A percentile compares a stretch with the other conserved stretches of the same genome.
phyloP scores from a whole-genome alignment of 2,329 filamentous ascomycete genomes.

The Thyridium curvatum region DNA sequence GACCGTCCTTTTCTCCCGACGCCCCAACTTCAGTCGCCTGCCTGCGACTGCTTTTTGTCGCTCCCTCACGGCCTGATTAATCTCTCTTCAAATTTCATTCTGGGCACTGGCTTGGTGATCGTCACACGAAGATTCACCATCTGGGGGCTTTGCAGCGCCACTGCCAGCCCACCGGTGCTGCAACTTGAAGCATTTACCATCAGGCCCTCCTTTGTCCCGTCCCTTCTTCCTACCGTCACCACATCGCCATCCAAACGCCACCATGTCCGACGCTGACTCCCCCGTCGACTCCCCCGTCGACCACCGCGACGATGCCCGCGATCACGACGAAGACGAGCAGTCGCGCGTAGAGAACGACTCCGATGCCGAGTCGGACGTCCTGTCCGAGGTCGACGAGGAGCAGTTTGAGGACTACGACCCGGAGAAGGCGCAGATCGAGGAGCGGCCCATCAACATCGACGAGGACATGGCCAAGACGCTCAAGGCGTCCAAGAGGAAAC shows the following conservation, averaged over 20 bases:
- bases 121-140: too few relatives aligned
- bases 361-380: constrained; percentile 51
- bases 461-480: constrained; percentile 58
- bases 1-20: too few relatives aligned
- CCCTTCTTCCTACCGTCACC: background rate
- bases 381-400: constrained; percentile 64
- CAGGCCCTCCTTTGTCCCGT: too few relatives aligned
- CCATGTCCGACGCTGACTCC: constrained; percentile 41
- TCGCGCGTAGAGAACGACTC: constrained; percentile 36
- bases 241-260: constrained; percentile 3
- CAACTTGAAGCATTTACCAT: too few relatives aligned
- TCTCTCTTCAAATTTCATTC: too few relatives aligned
- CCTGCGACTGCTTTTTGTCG: too few relatives aligned
- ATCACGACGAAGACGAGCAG: constrained; percentile 37
- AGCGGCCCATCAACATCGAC: constrained; percentile 60
- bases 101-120: too few relatives aligned
- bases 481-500: constrained; percentile 60
- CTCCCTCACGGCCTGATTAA: too few relatives aligned
- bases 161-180: too few relatives aligned
- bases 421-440: constrained; percentile 55
- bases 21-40: too few relatives aligned
- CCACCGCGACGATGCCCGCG: constrained; percentile 20
- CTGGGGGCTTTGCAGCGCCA: too few relatives aligned
- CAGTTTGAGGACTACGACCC: constrained; percentile 67
- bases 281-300: constrained; percentile 18